Evolutionary conservation across 768 basidiomycete species (phyloP).

Genomic region (Cystobasidium tubakii): DNA sequence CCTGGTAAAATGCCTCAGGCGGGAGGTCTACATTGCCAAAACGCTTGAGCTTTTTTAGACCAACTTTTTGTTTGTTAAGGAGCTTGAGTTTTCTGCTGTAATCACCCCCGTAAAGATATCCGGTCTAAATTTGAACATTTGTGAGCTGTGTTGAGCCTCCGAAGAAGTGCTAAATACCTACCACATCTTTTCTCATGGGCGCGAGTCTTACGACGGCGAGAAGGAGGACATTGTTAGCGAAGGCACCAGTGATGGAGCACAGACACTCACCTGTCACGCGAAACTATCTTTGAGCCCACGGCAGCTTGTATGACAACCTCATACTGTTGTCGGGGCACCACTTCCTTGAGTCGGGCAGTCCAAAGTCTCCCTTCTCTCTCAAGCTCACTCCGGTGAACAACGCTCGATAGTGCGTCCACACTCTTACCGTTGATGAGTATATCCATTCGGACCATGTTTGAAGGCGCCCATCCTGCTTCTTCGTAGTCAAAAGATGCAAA

Average conservation of each 20-base stretch:
- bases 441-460: conserved; percentile 61
- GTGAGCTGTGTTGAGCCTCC: not conserved
- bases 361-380: conserved; percentile 70
- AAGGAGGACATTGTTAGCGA: not conserved
- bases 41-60: conserved; percentile 80
- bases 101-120: conserved; percentile 58
- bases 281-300: conserved; percentile 76
- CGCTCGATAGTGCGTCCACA: conserved; percentile 86
- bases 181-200: conserved; percentile 58
- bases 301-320: conserved; percentile 78
- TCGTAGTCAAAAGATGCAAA: conserved; percentile 97
- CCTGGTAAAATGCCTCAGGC: conserved; percentile 90
- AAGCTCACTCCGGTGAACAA: conserved; percentile 76
- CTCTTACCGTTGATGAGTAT: conserved; percentile 82
- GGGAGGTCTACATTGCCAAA: conserved; percentile 56
- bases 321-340: conserved; percentile 85
- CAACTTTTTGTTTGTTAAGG: conserved; percentile 70
- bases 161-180: conserved; percentile 53
- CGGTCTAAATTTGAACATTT: conserved; percentile 12
- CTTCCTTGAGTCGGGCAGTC: conserved; percentile 84
- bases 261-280: conserved; percentile 62
- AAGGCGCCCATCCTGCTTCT: conserved; percentile 67
- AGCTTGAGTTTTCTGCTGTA: too few species aligned
- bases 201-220: conserved; percentile 34
- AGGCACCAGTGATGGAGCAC: not conserved